Conservation (phyloP, 495 filamentous ascomycete genomes). For the Lepidopterella palustris region DNA sequence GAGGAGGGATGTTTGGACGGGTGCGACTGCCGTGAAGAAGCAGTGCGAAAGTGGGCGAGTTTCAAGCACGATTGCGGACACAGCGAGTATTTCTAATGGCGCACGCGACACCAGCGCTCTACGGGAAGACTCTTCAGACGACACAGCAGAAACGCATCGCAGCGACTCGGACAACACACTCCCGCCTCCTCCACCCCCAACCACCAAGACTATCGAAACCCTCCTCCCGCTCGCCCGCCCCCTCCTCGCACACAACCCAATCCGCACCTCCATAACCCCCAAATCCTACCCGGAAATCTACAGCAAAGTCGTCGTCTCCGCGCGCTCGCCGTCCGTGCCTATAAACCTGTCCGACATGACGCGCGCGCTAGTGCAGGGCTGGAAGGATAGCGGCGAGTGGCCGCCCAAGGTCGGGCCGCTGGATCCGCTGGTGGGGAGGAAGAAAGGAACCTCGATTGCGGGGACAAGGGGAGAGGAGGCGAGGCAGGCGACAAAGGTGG, state of each 20-base stretch:
- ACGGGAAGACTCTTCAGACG: background rate
- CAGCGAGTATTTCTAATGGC: background rate
- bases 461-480: conserved; percentile 12
- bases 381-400: conserved; percentile 94
- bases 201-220: conserved; percentile 4
- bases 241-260: conserved; percentile 58
- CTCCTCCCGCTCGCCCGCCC: conserved; percentile 47
- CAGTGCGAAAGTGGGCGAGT: background rate
- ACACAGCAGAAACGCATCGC: background rate
- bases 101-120: background rate
- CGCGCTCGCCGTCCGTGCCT: conserved; percentile 71
- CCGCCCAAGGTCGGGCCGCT: conserved; percentile 55
- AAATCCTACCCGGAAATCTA: conserved; percentile 76
- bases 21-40: conserved; percentile 44
- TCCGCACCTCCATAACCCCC: conserved; percentile 67
- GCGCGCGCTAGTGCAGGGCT: conserved; percentile 77
- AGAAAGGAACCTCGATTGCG: conserved; percentile 5
- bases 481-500: conserved; percentile 3
- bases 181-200: background rate
- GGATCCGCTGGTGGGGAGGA: conserved; percentile 30
- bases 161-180: background rate
- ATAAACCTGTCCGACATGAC: conserved; percentile 79
- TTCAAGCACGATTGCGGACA: background rate
- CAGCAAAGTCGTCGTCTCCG: conserved; percentile 73
- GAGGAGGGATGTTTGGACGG: conserved; percentile 79